A percentile compares a stretch with the other conserved stretches of the same genome.
Conservation (phyloP, 1,284 basidiomycete species). For the Sporisorium sorghi region DNA sequence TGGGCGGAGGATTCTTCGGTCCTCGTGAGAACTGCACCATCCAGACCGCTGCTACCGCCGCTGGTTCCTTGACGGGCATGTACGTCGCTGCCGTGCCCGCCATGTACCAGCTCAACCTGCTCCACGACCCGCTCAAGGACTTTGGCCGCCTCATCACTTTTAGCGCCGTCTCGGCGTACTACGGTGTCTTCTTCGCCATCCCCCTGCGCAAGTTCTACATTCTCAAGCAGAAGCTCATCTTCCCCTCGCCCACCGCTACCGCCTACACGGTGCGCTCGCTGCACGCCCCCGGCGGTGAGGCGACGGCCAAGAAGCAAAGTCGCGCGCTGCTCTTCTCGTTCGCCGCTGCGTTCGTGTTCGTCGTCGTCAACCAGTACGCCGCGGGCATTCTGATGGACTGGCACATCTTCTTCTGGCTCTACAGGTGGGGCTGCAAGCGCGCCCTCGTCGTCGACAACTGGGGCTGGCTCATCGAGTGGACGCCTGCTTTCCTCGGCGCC, state of each 20-base stretch:
- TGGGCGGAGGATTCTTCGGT: conserved; percentile 76
- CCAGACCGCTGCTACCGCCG: conserved; percentile 61
- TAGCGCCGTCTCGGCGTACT: conserved; percentile 75
- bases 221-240: conserved; percentile 77
- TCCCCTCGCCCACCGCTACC: conserved; percentile 79
- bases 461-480: conserved; percentile 71
- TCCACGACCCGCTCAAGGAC: conserved; percentile 53
- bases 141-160: conserved; percentile 72
- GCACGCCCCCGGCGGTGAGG: conserved; percentile 70
- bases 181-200: conserved; percentile 78
- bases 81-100: conserved; percentile 78
- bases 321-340: conserved; percentile 74
- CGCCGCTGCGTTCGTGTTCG: conserved; percentile 73
- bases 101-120: conserved; percentile 73
- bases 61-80: conserved; percentile 72
- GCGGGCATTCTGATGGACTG: conserved; percentile 76
- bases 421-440: conserved; percentile 75
- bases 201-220: conserved; percentile 77
- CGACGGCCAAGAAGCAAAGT: conserved; percentile 75
- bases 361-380: conserved; percentile 76
- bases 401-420: conserved; percentile 75
- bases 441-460: conserved; percentile 75
- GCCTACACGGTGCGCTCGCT: conserved; percentile 78
- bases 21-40: conserved; percentile 76
- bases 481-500: conserved; percentile 78